phyloP scores from a whole-genome alignment of 116 monocot genomes.

The Zostera marina region DNA sequence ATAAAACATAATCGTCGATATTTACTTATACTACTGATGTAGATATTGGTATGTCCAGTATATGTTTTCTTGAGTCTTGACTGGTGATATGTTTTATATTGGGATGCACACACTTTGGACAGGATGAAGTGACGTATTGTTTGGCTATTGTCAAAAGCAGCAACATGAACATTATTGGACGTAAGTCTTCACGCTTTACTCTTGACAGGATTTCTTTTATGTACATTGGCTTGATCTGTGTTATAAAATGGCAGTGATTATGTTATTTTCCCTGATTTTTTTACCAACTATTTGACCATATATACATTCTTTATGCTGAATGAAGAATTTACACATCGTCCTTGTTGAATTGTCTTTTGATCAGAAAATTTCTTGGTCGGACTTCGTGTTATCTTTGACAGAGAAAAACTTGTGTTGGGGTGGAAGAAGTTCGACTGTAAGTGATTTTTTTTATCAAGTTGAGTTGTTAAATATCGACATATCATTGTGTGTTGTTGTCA shows the following conservation, averaged over 20 bases:
- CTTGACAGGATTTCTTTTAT: too few relatives aligned
- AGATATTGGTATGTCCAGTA: background rate
- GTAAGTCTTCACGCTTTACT: conserved; percentile 11
- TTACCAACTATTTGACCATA: too few relatives aligned
- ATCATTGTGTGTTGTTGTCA: background rate
- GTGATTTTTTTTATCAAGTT: conserved; percentile 2
- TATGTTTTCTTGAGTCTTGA: background rate
- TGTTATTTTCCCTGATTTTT: too few relatives aligned
- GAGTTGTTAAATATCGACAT: background rate
- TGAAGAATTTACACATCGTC: background rate
- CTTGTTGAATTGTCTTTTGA: background rate
- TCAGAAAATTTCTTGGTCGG: conserved; percentile 98
- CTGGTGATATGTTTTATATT: background rate
- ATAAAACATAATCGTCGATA: background rate
- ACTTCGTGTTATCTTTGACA: conserved; percentile 64
- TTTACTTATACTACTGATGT: background rate
- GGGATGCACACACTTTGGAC: background rate
- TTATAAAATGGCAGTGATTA: too few relatives aligned
- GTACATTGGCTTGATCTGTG: too few relatives aligned
- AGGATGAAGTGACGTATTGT: conserved; percentile 3
- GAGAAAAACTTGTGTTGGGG: conserved; percentile 68
- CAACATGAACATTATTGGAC: conserved; percentile 5
- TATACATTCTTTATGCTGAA: background rate
- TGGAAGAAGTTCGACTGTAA: conserved; percentile 84
- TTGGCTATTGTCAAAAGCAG: conserved; percentile 6